Base-by-base conservation (phyloP, 2,329 filamentous ascomycete genomes). In the Neofusicoccum parvum region DNA sequence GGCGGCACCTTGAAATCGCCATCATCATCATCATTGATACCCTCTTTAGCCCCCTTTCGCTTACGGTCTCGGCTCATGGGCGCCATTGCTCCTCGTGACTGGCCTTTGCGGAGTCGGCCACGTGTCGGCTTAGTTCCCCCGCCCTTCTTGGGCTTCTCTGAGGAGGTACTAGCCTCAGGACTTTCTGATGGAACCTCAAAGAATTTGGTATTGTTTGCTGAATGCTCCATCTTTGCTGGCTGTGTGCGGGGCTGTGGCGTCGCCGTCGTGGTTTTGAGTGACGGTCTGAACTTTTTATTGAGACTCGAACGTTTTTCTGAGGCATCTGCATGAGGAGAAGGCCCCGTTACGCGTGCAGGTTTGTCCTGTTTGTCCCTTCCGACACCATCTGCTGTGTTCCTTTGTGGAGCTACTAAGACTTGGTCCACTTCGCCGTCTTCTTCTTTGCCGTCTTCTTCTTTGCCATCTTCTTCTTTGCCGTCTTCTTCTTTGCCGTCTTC, bases 91-190 rank as follows among this genome's bases (percentile, higher is more conserved):
- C 10, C 34, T 10, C 6, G 27, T 3, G 36, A 15, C 12, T 39
- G 11, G 10, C n/a, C 11, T 54, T 54, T 39, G 17, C 10, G 34
- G 32, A n/a, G 50, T 32, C 27, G 27, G 27, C 27, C 6, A 7
- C 5, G 27, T 32, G 5, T 32, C 6, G 27, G 5, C 20, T 9
- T n/a, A 54, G 34, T 3, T 23, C 12, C 17, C 5, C 2, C 5
- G 6, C 32, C 14, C 62, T 64, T 23, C 51, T 66, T 23, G 62
- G 17, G 41, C 66, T 66, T 23, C 23, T 23, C 23, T 23, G 23
- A 23, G 23, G 23, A 23, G 23, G 23, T 23, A 23, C 3, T 23
- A 23, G 23, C 23, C 23, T 23, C 23, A 23, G 23, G 23, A 23
- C 23, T 23, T 23, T 23, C 23, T 3, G 23, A 23, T 23, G 23